Base-by-base conservation (phyloP, 305 asterid species). In the Fraxinus ornus region DNA sequence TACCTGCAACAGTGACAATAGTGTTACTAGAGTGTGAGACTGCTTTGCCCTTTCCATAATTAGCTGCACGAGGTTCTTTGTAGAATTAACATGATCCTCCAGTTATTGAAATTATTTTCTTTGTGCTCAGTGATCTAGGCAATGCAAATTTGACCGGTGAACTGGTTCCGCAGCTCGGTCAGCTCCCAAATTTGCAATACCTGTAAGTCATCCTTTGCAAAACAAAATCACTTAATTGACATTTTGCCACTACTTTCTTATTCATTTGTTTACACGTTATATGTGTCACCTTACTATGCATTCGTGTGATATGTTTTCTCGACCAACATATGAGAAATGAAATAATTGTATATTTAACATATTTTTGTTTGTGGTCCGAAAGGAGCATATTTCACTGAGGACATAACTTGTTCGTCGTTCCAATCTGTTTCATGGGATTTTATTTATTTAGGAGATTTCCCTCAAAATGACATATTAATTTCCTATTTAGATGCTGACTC, bases 71-170 rank as follows among this genome's bases (percentile, higher is more conserved):
- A 36, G 80, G 79, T 47, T 57, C 17, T 71, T 49, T 76, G 72
- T 21, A 80, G 75, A 33, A 57, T 26, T 66, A 37, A 26, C 74
- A 66, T 28, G 74, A 68, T 68, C 75, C 19, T 78, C 35, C 41
- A 78, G 80, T 81, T 47, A 75, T 66, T 80, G 41, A 79, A 81
- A 30, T 24, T 80, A 28, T 73, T 55, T 55, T 55, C 49, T 79
- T 76, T 78, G 82, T 77, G n/a, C 60, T 78, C 92, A 95, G 99
- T 80, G 99, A 95, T 91, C 97, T 95, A 47, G 98, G 98, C 80
- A 94, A 94, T 89, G 97, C 98, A 79, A 90, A 95, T 90, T 94
- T 95, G 90, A 87, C 97, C 15, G 99, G 99, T 44, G 89, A 83
- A 88, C 90, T 95, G 75, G 97, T 89, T 87, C 82, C 99, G 19